phyloP scores from a whole-genome alignment of 257 asterid genomes.

The Solanum chiquidenum region DNA sequence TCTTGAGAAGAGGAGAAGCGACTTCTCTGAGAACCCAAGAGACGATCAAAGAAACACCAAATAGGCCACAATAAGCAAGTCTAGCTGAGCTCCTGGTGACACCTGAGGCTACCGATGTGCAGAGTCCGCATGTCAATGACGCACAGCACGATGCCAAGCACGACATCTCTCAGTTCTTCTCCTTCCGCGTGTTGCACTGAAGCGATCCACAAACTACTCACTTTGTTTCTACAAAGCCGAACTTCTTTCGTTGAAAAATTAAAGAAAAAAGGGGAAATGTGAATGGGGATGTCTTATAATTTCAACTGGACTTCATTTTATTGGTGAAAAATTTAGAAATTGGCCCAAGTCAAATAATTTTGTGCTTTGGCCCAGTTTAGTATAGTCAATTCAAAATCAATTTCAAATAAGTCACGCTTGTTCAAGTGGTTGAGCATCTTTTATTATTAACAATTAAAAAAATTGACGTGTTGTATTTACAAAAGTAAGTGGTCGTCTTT shows the following conservation, averaged over 20 bases:
- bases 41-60: slow-evolving; percentile 60
- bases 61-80: slow-evolving; percentile 71
- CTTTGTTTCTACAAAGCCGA: background rate
- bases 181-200: background rate
- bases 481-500: too few relatives aligned
- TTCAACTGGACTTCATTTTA: background rate
- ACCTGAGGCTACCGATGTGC: slow-evolving; percentile 89
- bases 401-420: background rate
- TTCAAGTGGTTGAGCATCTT: background rate
- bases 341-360: background rate
- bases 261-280: background rate
- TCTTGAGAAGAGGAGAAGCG: slow-evolving; percentile 59
- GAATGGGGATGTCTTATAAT: background rate
- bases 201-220: background rate
- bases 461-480: too few relatives aligned
- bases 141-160: slow-evolving; percentile 85
- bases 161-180: slow-evolving; percentile 40
- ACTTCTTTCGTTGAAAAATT: background rate
- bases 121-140: slow-evolving; percentile 88
- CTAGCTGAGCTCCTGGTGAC: slow-evolving; percentile 84
- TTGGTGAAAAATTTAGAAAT: background rate
- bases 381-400: background rate
- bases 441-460: too few relatives aligned
- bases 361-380: background rate
- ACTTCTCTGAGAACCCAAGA: slow-evolving; percentile 91